Percentiles rank a stretch among this genome's conserved stretches.
phyloP scores from a whole-genome alignment of 2,329 filamentous ascomycete species.

The Nakataea oryzae region DNA sequence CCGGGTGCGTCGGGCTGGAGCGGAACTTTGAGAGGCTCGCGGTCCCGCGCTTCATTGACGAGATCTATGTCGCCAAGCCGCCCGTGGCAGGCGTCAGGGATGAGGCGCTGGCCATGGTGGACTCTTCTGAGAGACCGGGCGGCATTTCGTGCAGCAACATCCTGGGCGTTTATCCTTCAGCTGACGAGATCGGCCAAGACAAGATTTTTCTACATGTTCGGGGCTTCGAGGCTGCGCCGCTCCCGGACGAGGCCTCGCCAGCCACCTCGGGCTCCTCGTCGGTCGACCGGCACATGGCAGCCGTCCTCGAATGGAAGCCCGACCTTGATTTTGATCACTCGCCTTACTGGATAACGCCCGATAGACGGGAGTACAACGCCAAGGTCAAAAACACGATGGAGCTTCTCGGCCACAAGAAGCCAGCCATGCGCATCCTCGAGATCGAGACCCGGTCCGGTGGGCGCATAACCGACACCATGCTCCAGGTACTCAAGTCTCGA shows the following conservation, averaged over 20 bases:
- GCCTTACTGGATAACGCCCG: neutral
- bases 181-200: no score
- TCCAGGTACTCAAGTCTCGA: neutral
- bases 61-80: conserved; percentile 5
- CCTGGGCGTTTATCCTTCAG: no score
- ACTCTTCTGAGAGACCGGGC: neutral
- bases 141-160: neutral
- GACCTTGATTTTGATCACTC: conserved; percentile 5
- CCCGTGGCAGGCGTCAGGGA: neutral
- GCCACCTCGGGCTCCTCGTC: neutral
- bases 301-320: conserved; percentile 5
- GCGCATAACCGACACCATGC: neutral
- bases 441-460: neutral
- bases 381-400: neutral
- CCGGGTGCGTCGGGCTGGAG: conserved; percentile 3
- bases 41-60: conserved; percentile 8
- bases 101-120: neutral
- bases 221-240: neutral
- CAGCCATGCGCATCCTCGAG: conserved; percentile 10
- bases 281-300: neutral
- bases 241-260: neutral
- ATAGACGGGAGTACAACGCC: neutral
- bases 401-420: conserved; percentile 10
- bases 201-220: neutral
- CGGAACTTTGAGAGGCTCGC: conserved; percentile 1